These are phyloP conservation scores for Jamesozyma spencerorum DNA, from an alignment of 805 yeast genomes.

Conservation along the genomic window DNA sequence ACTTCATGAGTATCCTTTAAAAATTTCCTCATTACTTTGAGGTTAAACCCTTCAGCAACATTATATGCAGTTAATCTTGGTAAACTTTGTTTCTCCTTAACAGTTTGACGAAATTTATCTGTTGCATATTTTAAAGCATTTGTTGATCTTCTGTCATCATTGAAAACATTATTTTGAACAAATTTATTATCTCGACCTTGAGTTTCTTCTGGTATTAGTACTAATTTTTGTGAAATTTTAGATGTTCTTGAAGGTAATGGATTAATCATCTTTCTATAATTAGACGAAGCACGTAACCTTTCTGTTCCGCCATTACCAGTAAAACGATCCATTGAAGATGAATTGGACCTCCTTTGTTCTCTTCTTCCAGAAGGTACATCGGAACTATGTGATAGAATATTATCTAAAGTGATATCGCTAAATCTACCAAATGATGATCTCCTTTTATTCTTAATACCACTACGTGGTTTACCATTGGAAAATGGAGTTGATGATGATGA, in stretches of 20 bases:
- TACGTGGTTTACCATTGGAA: neutral
- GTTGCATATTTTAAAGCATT: constrained; percentile 2
- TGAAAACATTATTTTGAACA: neutral
- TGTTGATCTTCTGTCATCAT: neutral
- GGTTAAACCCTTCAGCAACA: constrained; percentile 72
- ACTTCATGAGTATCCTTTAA: constrained; percentile 67
- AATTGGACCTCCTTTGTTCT: constrained; percentile 35
- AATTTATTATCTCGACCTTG: constrained; percentile 2
- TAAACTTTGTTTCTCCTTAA: constrained; percentile 36
- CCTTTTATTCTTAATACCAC: neutral
- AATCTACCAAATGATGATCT: constrained; percentile 34
- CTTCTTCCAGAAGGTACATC: constrained; percentile 74
- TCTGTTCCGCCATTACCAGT: constrained; percentile 3
- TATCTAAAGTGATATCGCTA: constrained; percentile 73
- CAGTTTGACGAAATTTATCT: constrained; percentile 1
- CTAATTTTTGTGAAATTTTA: constrained; percentile 77
- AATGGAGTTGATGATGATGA: neutral
- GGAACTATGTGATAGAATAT: constrained; percentile 64
- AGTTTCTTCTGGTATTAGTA: constrained; percentile 59
- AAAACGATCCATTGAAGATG: constrained; percentile 26
- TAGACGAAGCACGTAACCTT: constrained; percentile 10
- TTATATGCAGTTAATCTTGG: constrained; percentile 89
- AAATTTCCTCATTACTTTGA: constrained; percentile 54
- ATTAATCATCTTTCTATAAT: constrained; percentile 19
- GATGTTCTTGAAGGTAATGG: constrained; percentile 57